Percentiles rank a stretch among this genome's conserved stretches.
These are phyloP conservation scores for Yamadazyma dushanensis DNA, from an alignment of 1,139 yeast species.

Conservation along the genomic window DNA sequence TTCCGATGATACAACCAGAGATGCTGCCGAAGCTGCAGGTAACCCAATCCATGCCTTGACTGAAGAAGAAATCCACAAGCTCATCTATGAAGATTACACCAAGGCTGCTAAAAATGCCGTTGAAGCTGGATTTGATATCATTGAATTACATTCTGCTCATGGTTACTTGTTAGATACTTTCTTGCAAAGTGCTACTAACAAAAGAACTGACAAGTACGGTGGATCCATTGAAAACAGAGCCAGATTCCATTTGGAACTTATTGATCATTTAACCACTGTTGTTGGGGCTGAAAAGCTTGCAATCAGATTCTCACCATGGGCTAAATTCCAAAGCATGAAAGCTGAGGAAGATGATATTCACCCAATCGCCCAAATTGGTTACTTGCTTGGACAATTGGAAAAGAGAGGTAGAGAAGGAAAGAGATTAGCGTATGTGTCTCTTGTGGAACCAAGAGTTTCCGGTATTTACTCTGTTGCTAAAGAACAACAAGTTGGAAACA, in stretches of 20 bases:
- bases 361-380: slow-evolving; percentile 36
- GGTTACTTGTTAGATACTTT: slow-evolving; percentile 69
- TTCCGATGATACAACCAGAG: slow-evolving; percentile 17
- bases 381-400: slow-evolving; percentile 37
- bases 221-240: slow-evolving; percentile 64
- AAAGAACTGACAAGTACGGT: slow-evolving; percentile 67
- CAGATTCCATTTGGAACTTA: slow-evolving; percentile 53
- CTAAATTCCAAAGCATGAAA: slow-evolving; percentile 38
- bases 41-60: slow-evolving; percentile 32
- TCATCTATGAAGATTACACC: slow-evolving; percentile 31
- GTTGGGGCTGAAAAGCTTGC: slow-evolving; percentile 58
- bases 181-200: slow-evolving; percentile 44
- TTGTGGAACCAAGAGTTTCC: slow-evolving; percentile 45
- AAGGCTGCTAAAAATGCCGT: slow-evolving; percentile 48
- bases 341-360: slow-evolving; percentile 31
- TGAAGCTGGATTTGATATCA: slow-evolving; percentile 65
- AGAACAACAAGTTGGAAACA: not conserved
- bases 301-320: slow-evolving; percentile 65
- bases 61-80: slow-evolving; percentile 39
- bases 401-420: slow-evolving; percentile 37
- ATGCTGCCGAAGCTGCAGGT: not conserved
- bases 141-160: slow-evolving; percentile 71
- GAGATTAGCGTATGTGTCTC: slow-evolving; percentile 48
- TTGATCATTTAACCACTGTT: slow-evolving; percentile 46
- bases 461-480: slow-evolving; percentile 42